phyloP scores from a whole-genome alignment of 495 filamentous ascomycete genomes.

The Penicillium fimorum region DNA sequence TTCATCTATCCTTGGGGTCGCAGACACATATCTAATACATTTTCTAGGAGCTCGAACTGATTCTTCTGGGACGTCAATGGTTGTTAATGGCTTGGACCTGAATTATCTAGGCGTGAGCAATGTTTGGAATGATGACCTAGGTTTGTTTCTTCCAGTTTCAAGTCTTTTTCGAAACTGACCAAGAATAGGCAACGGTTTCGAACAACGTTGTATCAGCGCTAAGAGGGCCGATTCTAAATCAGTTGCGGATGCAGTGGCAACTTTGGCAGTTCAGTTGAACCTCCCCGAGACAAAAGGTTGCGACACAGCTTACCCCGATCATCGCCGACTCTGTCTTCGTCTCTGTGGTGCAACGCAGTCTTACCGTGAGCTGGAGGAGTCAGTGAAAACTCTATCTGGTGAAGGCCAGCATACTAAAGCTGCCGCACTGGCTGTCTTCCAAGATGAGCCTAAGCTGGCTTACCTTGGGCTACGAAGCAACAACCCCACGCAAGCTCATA shows the following conservation, averaged over 20 bases:
- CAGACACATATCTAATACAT: conserved; percentile 20
- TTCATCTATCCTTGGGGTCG: neutral
- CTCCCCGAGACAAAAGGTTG: conserved; percentile 50
- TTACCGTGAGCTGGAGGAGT: conserved; percentile 58
- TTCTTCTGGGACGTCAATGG: conserved; percentile 69
- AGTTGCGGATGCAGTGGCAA: conserved; percentile 50
- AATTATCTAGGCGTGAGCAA: conserved; percentile 80
- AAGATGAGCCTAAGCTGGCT: conserved; percentile 60
- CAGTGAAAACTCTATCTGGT: conserved; percentile 56
- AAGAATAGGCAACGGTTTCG: conserved; percentile 37
- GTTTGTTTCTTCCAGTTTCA: conserved; percentile 35
- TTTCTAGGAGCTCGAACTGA: conserved; percentile 59
- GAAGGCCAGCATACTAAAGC: conserved; percentile 75
- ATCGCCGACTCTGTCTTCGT: conserved; percentile 74
- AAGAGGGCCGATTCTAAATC: conserved; percentile 28
- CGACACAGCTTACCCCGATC: conserved; percentile 65
- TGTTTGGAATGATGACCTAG: conserved; percentile 76
- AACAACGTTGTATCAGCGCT: conserved; percentile 31
- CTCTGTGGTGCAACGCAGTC: conserved; percentile 72
- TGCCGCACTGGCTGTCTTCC: conserved; percentile 73
- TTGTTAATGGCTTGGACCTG: conserved; percentile 69
- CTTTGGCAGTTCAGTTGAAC: conserved; percentile 47
- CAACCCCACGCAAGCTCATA: conserved; percentile 44
- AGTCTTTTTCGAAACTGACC: conserved; percentile 11
- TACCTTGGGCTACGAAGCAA: conserved; percentile 46